Evolutionary conservation across 345 rosid species (phyloP).

Genomic region (Cardamine occulta): DNA sequence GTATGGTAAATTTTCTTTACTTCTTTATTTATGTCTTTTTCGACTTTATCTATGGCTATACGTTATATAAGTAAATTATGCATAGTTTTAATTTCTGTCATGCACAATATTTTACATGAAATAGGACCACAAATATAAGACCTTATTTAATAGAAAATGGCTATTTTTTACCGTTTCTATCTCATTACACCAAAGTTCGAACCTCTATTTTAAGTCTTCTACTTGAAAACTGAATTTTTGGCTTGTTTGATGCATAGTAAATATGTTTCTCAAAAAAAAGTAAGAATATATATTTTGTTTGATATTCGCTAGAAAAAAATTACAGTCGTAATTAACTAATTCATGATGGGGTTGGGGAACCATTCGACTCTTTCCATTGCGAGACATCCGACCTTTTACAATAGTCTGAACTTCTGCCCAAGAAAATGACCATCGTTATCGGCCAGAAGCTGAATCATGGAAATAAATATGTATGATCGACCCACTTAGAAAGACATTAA

Average conservation of each 20-base stretch:
- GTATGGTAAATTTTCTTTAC: not conserved
- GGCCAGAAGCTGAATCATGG: not conserved
- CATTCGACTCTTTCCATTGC: too few species aligned
- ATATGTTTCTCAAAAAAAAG: too few species aligned
- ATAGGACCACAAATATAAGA: not conserved
- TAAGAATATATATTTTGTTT: too few species aligned
- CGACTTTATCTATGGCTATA: not conserved
- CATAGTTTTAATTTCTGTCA: not conserved
- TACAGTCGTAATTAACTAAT: too few species aligned
- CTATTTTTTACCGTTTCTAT: not conserved
- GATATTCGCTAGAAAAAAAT: too few species aligned
- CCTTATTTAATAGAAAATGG: too few species aligned
- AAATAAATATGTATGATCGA: conserved; percentile 1
- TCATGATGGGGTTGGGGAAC: too few species aligned
- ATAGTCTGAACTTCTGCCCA: too few species aligned
- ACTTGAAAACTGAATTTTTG: not conserved
- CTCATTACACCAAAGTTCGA: not conserved
- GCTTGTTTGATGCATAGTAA: not conserved
- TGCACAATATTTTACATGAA: not conserved
- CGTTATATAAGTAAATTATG: not conserved
- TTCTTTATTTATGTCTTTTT: not conserved
- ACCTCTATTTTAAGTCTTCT: not conserved
- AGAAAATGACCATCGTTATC: not conserved
- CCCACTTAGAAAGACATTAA: not conserved
- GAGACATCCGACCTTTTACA: too few species aligned